Percentiles rank a stretch among this genome's conserved stretches.
phyloP scores from a whole-genome alignment of 2,329 filamentous ascomycete species.

The Blastomyces percursus region DNA sequence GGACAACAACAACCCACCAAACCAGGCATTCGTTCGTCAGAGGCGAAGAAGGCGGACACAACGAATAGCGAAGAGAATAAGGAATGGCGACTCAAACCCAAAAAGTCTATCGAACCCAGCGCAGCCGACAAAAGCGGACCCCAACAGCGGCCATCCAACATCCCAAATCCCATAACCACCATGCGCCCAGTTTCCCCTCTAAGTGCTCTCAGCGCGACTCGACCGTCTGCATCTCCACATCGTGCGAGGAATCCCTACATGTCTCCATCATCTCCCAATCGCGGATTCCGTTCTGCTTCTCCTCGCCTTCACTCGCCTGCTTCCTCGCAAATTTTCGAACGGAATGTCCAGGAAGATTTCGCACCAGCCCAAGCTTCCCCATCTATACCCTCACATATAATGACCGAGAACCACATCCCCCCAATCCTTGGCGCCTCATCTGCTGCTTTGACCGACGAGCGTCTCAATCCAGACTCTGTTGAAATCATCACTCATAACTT shows the following conservation, averaged over 20 bases:
- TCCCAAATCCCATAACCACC: constrained; percentile 23
- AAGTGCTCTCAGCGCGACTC: constrained; percentile 35
- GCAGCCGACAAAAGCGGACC: neutral
- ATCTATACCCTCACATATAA: constrained; percentile 85
- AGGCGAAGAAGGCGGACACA: neutral
- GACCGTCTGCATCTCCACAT: constrained; percentile 34
- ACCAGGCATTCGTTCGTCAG: neutral
- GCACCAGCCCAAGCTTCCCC: constrained; percentile 59
- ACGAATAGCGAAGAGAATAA: neutral
- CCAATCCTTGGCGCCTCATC: constrained; percentile 84
- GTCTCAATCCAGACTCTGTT: constrained; percentile 75
- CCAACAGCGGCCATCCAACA: constrained; percentile 11
- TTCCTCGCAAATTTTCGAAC: constrained; percentile 72
- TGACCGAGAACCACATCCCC: constrained; percentile 89
- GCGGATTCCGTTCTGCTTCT: constrained; percentile 56
- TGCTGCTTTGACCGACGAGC: constrained; percentile 77
- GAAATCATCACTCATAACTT: constrained; percentile 82
- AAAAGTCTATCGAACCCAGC: neutral
- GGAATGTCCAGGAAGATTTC: constrained; percentile 76
- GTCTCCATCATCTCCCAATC: constrained; percentile 53
- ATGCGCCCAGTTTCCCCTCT: constrained; percentile 21
- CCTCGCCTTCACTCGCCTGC: constrained; percentile 69
- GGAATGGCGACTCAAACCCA: constrained; percentile 2
- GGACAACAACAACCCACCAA: neutral
- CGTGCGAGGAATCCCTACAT: constrained; percentile 23